phyloP scores from a whole-genome alignment of 495 filamentous ascomycete genomes.

The Aspergillus wentii region DNA sequence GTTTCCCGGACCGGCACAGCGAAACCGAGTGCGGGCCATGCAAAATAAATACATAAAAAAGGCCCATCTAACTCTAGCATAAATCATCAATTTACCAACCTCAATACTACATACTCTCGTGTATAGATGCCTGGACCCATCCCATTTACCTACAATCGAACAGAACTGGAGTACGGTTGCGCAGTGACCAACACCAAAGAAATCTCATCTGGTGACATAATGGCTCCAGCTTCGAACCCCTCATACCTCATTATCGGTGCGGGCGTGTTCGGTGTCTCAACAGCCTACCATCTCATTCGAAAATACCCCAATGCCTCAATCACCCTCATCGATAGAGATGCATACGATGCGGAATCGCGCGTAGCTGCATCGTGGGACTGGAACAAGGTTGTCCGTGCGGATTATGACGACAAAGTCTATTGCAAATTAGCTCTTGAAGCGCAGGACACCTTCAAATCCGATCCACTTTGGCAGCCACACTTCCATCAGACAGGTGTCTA shows the following conservation, averaged over 20 bases:
- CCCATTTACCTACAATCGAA: too few species aligned
- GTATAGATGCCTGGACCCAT: too few species aligned
- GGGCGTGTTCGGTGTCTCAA: slow-evolving; percentile 63
- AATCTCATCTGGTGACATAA: too few species aligned
- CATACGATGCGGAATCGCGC: slow-evolving; percentile 33
- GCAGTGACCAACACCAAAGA: too few species aligned
- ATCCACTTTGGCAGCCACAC: slow-evolving; percentile 48
- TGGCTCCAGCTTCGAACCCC: too few species aligned
- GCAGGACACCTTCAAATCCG: slow-evolving; percentile 45
- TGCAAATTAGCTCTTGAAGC: slow-evolving; percentile 53
- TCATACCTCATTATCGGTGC: slow-evolving; percentile 59
- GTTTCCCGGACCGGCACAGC: too few species aligned
- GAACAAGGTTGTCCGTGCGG: slow-evolving; percentile 64
- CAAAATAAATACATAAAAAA: too few species aligned
- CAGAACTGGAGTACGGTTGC: too few species aligned
- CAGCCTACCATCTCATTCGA: slow-evolving; percentile 55
- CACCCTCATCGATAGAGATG: slow-evolving; percentile 54
- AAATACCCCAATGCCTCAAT: slow-evolving; percentile 45
- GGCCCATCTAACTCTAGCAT: too few species aligned
- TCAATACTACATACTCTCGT: too few species aligned
- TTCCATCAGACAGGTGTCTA: slow-evolving; percentile 55
- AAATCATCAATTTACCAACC: too few species aligned
- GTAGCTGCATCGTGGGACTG: slow-evolving; percentile 60
- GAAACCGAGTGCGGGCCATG: too few species aligned
- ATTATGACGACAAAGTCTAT: slow-evolving; percentile 58